Base-by-base conservation (phyloP, 148 eudicot genomes). In the Linanthus parryae region DNA sequence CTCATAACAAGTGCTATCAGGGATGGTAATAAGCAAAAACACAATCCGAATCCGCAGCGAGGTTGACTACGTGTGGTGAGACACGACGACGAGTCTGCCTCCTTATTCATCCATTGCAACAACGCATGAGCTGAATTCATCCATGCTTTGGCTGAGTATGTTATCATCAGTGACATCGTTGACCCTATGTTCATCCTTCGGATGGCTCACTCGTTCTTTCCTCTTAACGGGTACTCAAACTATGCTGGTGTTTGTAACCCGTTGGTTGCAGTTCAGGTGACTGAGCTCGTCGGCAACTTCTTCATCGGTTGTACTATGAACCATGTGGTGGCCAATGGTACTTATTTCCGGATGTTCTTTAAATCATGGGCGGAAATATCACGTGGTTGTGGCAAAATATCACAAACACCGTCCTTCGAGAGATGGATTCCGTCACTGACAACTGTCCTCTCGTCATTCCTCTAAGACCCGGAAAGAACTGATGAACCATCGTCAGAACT, bases 41-140 rank as follows among this genome's bases (percentile, higher is more conserved):
- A n/a, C n/a, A n/a, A n/a, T n/a, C n/a, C n/a, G n/a, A n/a, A 72
- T 9, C 65, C 81, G 2, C 73, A 71, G 15, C 73, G 76, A 19
- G 81, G 81, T 21, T 70, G 77, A 12, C 48, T 76, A n/a, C 14
- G 22, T 29, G 59, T 69, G 2, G 3, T 39, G 7, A 1, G 17
- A 39, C 11, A 39, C 2, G 44, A 2, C 17, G 73, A 71, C 23
- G n/a, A 44, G 9, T 10, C 35, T 7, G 24, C 35, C 4, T 37
- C 41, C n/a, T 37, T 37, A 13, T 37, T 37, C 41, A 37, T 37
- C 11, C n/a, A 37, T 5, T 37, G 41, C 41, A 37, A 37, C 13
- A 37, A 37, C n/a, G 13, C 41, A 10, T 13, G 41, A 37, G 5
- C 41, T 3, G 3, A 10, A 10, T 37, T 37, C 41, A 11, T 37